Conservation (phyloP, 768 basidiomycete genomes). For the Rhodotorula kratochvilovae region DNA sequence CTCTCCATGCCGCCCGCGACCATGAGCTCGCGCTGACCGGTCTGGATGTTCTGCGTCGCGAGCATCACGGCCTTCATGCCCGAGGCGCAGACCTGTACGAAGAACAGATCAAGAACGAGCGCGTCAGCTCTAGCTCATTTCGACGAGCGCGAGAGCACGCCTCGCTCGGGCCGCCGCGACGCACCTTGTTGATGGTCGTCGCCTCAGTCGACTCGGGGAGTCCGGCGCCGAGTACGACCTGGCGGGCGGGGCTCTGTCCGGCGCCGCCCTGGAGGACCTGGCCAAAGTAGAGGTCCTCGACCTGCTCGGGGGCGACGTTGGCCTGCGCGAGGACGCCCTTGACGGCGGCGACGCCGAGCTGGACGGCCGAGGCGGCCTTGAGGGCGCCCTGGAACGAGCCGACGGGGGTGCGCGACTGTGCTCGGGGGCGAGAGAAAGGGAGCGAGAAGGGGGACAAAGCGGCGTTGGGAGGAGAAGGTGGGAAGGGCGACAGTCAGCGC, state of each 20-base stretch:
- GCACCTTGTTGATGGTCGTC: conserved; percentile 89
- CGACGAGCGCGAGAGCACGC: neutral
- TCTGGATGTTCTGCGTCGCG: conserved; percentile 81
- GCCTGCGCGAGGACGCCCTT: conserved; percentile 82
- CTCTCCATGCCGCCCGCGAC: conserved; percentile 98
- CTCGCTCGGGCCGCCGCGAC: neutral
- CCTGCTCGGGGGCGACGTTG: conserved; percentile 68
- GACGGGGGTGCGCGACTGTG: conserved; percentile 69
- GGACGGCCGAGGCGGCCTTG: conserved; percentile 80
- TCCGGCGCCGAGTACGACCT: conserved; percentile 89
- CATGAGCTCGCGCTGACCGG: conserved; percentile 78
- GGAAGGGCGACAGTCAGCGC: neutral
- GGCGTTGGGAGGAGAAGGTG: neutral
- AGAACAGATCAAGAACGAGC: neutral
- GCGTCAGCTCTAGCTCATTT: neutral
- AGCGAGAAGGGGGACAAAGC: neutral
- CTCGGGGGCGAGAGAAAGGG: neutral
- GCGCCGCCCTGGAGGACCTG: conserved; percentile 97
- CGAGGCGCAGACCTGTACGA: conserved; percentile 76
- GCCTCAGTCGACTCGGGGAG: conserved; percentile 80
- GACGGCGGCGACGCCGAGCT: conserved; percentile 81
- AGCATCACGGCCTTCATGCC: conserved; percentile 94
- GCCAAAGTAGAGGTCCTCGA: conserved; percentile 96
- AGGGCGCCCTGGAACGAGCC: conserved; percentile 86
- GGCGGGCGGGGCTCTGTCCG: conserved; percentile 95